Evolutionary conservation across 2,329 filamentous ascomycete genomes (phyloP), one percentile per base, ranked within the genome.

Genomic region (Fusarium tricinctum): DNA sequence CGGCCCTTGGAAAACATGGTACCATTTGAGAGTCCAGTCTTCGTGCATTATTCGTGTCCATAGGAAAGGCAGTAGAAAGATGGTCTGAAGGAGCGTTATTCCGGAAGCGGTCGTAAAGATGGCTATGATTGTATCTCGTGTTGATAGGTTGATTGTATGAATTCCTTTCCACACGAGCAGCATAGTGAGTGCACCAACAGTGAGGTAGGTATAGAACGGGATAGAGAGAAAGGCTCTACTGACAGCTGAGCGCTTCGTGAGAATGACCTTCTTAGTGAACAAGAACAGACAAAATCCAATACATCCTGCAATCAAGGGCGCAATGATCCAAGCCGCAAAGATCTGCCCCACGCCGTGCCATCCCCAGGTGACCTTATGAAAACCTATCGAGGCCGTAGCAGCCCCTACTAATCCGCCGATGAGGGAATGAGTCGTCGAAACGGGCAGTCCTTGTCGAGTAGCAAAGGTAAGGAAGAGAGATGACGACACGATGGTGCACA

Each of bases 341-440:
- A 81, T 78, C 48, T 80, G 78, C 2, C 77, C 76, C 10, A 81
- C 78, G 2, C 79, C 79, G 10, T 66, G 45, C 71, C 76, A 78
- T 9, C 76, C 77, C 79, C 80, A 81, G 54, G 76, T 79, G 32
- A 81, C 71, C 44, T 78, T 76, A 1, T 45, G 22, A 30, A 79
- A 76, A 8, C 79, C 79, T 13, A 81, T 75, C 1, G 77, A 76
- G 1, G 78, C 79, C 0, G 76, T 76, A 4, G 77, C 79, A 0
- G 78, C 75, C 13, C 79, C 79, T 1, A 81, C 74, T 2, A 81
- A 39, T 3, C 79, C 79, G 6, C 79, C 84, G 39, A 85, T 81
- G 39, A 86, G 81, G 53, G 82, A 84, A 72, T 86, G 83, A 0
- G 85, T 87, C 3, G 85, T 87, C 5, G 83, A 85, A 6, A 87